Base-by-base conservation (phyloP, 805 yeast genomes). In the Alloascoidea hylecoeti region DNA sequence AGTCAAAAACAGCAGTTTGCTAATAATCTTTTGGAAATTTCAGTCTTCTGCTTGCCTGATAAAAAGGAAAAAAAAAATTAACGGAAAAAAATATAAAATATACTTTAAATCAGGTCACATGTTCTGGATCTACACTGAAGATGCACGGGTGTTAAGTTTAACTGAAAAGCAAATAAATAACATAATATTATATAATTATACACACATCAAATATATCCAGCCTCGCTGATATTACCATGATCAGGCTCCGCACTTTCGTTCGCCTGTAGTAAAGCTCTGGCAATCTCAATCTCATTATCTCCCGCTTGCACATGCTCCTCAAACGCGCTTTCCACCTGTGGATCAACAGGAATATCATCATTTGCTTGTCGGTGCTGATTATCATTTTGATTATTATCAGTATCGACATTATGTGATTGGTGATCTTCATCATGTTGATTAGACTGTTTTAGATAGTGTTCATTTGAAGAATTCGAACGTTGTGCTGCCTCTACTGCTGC, bases 241-340 rank as follows among this genome's bases (percentile, higher is more conserved):
- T 23, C 30, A 23, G 30, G 42, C 15, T 50, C 51, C 17, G 44
- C 60, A 12, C 49, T 61, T 38, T 63, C 72, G 44, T 66, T 72
- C 0, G 79, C 77, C 42, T 73, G 78, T 36, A 75, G 73, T 46
- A 75, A 56, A 0, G 80, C 83, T 34, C 78, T 58, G 1, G 83
- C 82, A 46, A 75, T 76, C 35, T 73, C 79, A 30, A 75, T 70
- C 45, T 73, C 80, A 36, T 68, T 73, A 4, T 70, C 73, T 4
- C 63, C 45, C 5, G 46, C 44, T 18, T 56, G 53, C 3, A 47
- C 63, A 35, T 58, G 56, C 13, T 56, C 55, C 35, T 60, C 68
- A 44, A 65, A 71, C 0, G 64, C 72, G 33, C 64, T 55, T 16
- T 45, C 58, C 3, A 72, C 78, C 39, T 69, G 75, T 1, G 79